Base-by-base conservation (phyloP, 768 basidiomycete species). In the Trametes meyenii region DNA sequence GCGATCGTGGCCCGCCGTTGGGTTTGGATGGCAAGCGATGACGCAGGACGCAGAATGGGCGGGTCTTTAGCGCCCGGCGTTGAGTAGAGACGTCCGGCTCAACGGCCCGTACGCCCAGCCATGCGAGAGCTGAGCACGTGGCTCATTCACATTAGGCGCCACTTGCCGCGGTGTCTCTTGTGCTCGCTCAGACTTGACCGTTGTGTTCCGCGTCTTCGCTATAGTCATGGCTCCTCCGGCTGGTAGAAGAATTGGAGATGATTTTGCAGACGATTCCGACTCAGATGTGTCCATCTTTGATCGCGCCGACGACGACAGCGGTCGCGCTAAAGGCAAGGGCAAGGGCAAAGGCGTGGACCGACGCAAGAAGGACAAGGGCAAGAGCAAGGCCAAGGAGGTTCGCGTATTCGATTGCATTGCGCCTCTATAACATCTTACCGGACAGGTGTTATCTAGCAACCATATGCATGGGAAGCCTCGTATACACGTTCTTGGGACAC, bases 401-500 rank as follows among this genome's bases (percentile, higher is more conserved):
- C 55, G 77, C 60, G 11, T 23, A 14, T n/a, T n/a, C n/a, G 24
- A 11, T 16, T 43, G 42, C 42, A 5, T n/a, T 19, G n/a, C 24
- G 23, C 29, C 33, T 45, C 40, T 33, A 26, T 17, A 50, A 49
- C 44, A 36, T 26, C 14, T 53, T 45, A 24, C 26, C 45, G 5
- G 40, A 26, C 3, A 49, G 12, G 17, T 14, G 12, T n/a, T 43
- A 33, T 60, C 35, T 70, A 90, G 88, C 86, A 89, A 84, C 83
- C 87, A 4, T 96, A 96, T 67, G 91, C 94, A 33, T 99, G 96
- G 96, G 96, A 98, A 71, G 96, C 93, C 1, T 89, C 90, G 3
- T 98, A 95, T 71, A 87, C 90, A 36, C 88, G 95, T 40, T 92
- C 93, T 49, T 99, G 97, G 97, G 97, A 98, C 68, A 91, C 90